A percentile compares a stretch with the other conserved stretches of the same genome.
phyloP scores from a whole-genome alignment of 352 stramenopile genomes.

The Phytophthora colocasiae region DNA sequence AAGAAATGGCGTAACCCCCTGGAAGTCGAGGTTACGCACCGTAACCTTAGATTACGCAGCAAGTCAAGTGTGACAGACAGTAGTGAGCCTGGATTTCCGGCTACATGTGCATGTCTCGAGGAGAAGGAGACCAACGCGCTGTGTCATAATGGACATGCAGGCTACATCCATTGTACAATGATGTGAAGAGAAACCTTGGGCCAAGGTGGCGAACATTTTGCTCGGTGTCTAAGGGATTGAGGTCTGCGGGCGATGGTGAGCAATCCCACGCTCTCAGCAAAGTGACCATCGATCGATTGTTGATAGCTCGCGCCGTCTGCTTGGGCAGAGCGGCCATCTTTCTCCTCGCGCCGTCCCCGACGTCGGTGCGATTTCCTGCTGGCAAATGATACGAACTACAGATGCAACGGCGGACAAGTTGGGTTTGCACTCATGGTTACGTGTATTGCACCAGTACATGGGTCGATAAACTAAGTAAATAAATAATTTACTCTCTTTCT shows the following conservation, averaged over 20 bases:
- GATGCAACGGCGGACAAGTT: constrained; percentile 13
- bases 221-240: too few species aligned
- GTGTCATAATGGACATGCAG: too few species aligned
- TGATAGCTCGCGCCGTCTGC: constrained; percentile 28
- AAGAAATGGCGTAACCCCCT: neutral
- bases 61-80: too few species aligned
- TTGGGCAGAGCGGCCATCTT: constrained; percentile 18
- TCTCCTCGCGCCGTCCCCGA: constrained; percentile 22
- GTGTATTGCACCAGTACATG: constrained; percentile 38
- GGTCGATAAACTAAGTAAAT: constrained; percentile 50
- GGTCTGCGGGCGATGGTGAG: constrained; percentile 2
- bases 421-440: constrained; percentile 19
- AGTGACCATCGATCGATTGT: constrained; percentile 19
- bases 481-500: constrained; percentile 51
- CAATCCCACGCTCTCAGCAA: constrained; percentile 16
- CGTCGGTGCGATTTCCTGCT: too few species aligned
- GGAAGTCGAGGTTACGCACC: neutral
- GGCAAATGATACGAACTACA: neutral
- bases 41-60: constrained; percentile 6
- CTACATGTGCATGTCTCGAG: neutral
- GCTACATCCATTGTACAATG: neutral
- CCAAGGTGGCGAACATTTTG: neutral
- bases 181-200: neutral
- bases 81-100: neutral
- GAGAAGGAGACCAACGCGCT: too few species aligned